Evolutionary conservation across 2,329 filamentous ascomycete genomes (phyloP), one percentile per base, ranked within the genome.

Genomic region (Beauveria scarabaeidicola): DNA sequence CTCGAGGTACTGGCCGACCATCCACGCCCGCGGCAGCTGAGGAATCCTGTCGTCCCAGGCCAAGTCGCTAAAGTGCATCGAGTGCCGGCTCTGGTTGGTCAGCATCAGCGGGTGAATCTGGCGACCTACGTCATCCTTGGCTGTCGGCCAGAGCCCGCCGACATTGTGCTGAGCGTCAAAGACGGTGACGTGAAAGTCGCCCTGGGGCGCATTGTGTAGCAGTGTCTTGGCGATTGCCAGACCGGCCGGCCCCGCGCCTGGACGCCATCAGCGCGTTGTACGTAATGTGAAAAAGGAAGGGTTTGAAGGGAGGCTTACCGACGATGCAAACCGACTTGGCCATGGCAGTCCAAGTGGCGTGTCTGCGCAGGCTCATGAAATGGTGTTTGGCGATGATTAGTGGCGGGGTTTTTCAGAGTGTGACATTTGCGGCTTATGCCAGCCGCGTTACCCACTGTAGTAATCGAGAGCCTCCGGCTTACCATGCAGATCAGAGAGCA

Each of bases 11-110:
- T 75, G 76, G 1, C 89, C 89, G 4, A 93, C 83, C 73, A 90
- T 84, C 84, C 87, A 90, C 0, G 89, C 90, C 41, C 80, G 84
- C 1, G 90, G 90, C 52, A 94, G 86, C 70, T 87, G 79, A 1
- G 87, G 84, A 1, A 77, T 73, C 4, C 72, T 72, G 5, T 78
- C 73, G 3, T 81, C 77, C 90, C 90, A 95, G 6, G 88, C 81
- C 25, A 90, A 70, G 68, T 93, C 90, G 63, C 82, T 85, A 66
- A 87, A 87, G 65, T 83, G 81, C 63, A 94, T 84, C 0, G 89
- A 90, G 70, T 91, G 90, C 50, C 81, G 82, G 73, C 88, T 91
- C 66, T 92, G 83, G 69, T 95, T 95, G 4, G 83, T 83, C 17
- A 82, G 77, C 78, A 89, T 88, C 56, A 88, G 79, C 9, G 87